A percentile compares a stretch with the other conserved stretches of the same genome.
Conservation (phyloP, 768 basidiomycete species). For the Serendipita indica region DNA sequence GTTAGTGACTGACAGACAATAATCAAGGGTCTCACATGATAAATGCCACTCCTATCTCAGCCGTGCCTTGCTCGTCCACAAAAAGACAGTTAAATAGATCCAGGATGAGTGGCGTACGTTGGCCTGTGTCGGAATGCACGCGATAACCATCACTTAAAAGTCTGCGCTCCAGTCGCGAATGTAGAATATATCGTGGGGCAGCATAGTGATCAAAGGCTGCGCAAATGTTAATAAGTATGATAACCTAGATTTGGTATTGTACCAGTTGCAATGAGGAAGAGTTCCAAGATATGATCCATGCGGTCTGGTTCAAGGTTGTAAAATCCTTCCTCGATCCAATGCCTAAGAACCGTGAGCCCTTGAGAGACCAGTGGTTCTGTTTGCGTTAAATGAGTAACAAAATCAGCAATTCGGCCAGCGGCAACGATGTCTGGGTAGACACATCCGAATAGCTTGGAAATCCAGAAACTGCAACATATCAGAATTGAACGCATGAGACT, state of each 20-base stretch:
- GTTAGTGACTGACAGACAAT: not conserved
- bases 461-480: not conserved
- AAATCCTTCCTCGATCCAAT: not conserved
- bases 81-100: not conserved
- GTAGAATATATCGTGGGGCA: not conserved
- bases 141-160: not conserved
- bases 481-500: not conserved
- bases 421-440: not conserved
- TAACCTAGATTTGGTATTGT: not conserved
- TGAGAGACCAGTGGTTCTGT: not conserved
- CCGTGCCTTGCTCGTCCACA: not conserved
- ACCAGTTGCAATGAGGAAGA: not conserved
- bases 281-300: not conserved
- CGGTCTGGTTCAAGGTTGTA: not conserved
- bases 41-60: not conserved
- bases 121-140: not conserved
- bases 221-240: not conserved
- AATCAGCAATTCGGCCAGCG: not conserved
- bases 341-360: not conserved
- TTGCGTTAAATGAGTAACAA: not conserved
- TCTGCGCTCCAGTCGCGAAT: not conserved
- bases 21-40: not conserved
- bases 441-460: not conserved
- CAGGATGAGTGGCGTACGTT: not conserved
- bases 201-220: not conserved